Conservation (phyloP, 2,329 filamentous ascomycete genomes). For the Botrytis fabae region DNA sequence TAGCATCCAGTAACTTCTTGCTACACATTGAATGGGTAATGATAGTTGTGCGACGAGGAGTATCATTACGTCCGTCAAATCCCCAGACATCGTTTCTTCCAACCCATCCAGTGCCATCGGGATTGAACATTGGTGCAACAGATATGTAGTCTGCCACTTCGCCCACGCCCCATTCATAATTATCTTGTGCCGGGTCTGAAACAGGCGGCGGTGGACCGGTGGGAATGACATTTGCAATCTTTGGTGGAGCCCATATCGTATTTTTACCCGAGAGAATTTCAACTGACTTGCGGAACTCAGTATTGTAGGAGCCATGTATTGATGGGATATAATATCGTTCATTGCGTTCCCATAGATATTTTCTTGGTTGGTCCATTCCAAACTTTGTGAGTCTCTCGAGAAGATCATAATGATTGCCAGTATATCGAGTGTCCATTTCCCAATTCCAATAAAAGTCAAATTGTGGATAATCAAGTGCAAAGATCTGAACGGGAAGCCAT, state of each 20-base stretch:
- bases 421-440: constrained; percentile 80
- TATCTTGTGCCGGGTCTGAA: constrained; percentile 58
- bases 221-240: constrained; percentile 60
- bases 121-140: constrained; percentile 76
- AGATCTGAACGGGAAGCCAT: constrained; percentile 70
- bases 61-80: constrained; percentile 50
- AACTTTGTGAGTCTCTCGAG: constrained; percentile 65
- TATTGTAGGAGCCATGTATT: constrained; percentile 64
- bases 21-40: constrained; percentile 75
- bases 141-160: constrained; percentile 68
- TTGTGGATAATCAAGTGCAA: constrained; percentile 72
- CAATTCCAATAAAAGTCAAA: constrained; percentile 64
- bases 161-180: constrained; percentile 74
- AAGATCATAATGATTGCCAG: constrained; percentile 79
- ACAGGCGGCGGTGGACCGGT: constrained; percentile 64
- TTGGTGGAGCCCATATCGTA: constrained; percentile 62
- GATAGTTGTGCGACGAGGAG: constrained; percentile 63
- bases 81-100: constrained; percentile 60
- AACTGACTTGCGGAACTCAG: constrained; percentile 65
- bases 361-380: constrained; percentile 66
- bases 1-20: constrained; percentile 68
- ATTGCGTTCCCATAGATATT: constrained; percentile 72
- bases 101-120: constrained; percentile 70
- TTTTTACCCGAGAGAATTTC: constrained; percentile 43
- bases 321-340: constrained; percentile 72